Evolutionary conservation across 106 monocot genomes (phyloP), one percentile per base, ranked within the genome.

Genomic region (Dioscorea dumetorum): DNA sequence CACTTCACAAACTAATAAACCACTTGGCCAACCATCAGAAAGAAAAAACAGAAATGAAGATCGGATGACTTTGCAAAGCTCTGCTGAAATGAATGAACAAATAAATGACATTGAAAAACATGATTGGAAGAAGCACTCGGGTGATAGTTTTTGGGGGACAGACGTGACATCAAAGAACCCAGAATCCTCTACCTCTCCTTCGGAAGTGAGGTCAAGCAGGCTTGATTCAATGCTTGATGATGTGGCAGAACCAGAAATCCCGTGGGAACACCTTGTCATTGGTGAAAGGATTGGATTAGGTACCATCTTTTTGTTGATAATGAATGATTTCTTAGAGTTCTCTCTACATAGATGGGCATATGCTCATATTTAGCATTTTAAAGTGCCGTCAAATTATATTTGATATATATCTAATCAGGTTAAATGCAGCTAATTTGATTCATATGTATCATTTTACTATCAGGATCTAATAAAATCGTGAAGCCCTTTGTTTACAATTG

Each of bases 271-370:
- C 61, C 89, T 99, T 67, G 76, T 83, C 33, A 87, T 93, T 71
- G 97, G 97, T 66, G 97, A 99, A 85, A 89, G 97, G 76, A 99
- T 99, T 81, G 97, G 97, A 77, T 74, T 99, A 81, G 97, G 97
- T 99, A 99, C 57, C 70, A 21, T 57, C 48, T 73, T 58, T 16
- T 59, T 48, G 20, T 52, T 68, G 24, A 51, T 24, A 69, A 34
- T 66, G 33, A 49, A 54, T 67, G 35, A n/a, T 71, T 68, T 41
- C 41, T 41, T 41, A 6, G 28, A 2, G 0, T 41, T 41, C 10
- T 6, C 41, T 41, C 5, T 41, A 10, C 10, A 41, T 41, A 8
- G 41, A 8, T 41, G 9, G 10, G 41, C 10, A 41, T 1, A 41
- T 41, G 9, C 41, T 41, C 41, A 41, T 41, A 10, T 41, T 41